These are phyloP conservation scores for Cytidiella melzeri DNA, from an alignment of 768 basidiomycete species.

Conservation along the genomic window DNA sequence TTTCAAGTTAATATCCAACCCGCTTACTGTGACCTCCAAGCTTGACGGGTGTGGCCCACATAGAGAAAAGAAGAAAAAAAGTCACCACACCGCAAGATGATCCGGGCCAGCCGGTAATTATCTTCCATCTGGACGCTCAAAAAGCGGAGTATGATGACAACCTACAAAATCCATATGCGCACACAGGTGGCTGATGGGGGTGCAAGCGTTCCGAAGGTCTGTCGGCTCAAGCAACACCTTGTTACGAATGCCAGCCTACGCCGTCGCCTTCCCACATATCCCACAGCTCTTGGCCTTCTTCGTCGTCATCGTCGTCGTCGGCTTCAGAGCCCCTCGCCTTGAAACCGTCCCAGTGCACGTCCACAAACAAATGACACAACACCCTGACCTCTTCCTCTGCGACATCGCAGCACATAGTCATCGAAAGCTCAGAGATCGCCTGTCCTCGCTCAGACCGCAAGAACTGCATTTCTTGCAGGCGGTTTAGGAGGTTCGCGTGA, in stretches of 20 bases:
- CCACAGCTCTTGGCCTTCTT: background rate
- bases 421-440: conserved; percentile 2
- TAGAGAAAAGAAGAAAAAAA: no score
- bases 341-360: conserved; percentile 11
- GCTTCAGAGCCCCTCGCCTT: conserved; percentile 4
- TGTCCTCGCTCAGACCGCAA: background rate
- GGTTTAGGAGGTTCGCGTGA: conserved; percentile 1
- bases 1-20: no score
- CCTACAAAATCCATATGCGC: no score
- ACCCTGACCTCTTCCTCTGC: conserved; percentile 1
- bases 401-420: conserved; percentile 6
- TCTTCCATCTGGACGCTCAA: no score
- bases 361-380: conserved; percentile 7
- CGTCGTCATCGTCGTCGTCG: background rate
- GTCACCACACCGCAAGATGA: no score
- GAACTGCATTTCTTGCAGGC: conserved; percentile 11
- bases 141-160: no score
- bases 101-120: no score
- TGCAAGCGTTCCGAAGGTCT: no score
- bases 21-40: no score
- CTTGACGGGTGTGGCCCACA: no score
- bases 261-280: conserved; percentile 3
- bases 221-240: no score
- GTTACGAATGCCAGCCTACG: conserved; percentile 2
- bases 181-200: no score